phyloP scores from a whole-genome alignment of 2,329 filamentous ascomycete species.

The Claviceps sp. region DNA sequence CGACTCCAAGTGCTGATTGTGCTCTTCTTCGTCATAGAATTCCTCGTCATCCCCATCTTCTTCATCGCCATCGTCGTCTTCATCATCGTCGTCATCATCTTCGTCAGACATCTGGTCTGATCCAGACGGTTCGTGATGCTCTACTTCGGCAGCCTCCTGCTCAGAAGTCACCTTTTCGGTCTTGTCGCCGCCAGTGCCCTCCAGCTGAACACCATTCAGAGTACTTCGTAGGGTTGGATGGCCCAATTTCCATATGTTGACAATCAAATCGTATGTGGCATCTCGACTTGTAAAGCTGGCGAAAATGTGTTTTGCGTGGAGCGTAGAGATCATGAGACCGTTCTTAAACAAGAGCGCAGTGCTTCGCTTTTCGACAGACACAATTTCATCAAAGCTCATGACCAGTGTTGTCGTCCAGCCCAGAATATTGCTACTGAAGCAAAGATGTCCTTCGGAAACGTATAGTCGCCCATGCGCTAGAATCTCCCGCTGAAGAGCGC shows the following conservation, averaged over 20 bases:
- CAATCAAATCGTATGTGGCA: constrained; percentile 90
- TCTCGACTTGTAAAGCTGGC: constrained; percentile 90
- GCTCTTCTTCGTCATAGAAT: constrained; percentile 67
- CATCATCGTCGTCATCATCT: constrained; percentile 49
- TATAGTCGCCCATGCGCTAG: constrained; percentile 87
- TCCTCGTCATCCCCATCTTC: constrained; percentile 51
- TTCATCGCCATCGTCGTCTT: constrained; percentile 59
- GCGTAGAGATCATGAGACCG: constrained; percentile 87
- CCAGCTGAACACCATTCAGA: constrained; percentile 73
- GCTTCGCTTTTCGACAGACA: constrained; percentile 91
- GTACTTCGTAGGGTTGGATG: constrained; percentile 87
- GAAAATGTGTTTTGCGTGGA: constrained; percentile 92
- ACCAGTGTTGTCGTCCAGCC: constrained; percentile 96
- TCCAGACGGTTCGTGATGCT: constrained; percentile 38
- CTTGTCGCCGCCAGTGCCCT: constrained; percentile 75
- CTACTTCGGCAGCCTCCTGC: constrained; percentile 20
- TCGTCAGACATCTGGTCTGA: constrained; percentile 49
- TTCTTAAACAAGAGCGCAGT: constrained; percentile 95
- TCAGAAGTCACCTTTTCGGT: constrained; percentile 64
- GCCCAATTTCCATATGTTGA: constrained; percentile 96
- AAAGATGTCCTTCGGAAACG: constrained; percentile 92
- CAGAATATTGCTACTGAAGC: constrained; percentile 97
- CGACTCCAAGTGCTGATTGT: constrained; percentile 58
- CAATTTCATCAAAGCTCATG: constrained; percentile 96
- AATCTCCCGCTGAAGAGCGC: constrained; percentile 89